Base-by-base conservation (phyloP, 441 rosid genomes). In the Rhodomyrtus psidioides region DNA sequence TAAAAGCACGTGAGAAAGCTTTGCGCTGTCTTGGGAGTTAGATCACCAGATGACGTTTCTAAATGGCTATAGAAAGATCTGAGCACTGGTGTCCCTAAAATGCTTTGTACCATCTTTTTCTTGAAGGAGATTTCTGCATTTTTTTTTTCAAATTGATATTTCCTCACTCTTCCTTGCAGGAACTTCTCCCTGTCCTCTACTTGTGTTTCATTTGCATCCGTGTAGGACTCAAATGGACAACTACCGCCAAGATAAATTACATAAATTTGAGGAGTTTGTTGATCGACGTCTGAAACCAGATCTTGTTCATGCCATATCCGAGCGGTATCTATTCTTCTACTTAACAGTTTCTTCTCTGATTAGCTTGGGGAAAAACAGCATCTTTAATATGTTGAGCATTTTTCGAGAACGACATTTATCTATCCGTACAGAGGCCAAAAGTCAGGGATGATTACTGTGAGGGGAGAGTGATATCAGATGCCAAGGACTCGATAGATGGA, bases 261-360 rank as follows among this genome's bases (percentile, higher is more conserved):
- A 90, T 86, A 93, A 90, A 83, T 93, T 93, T 82, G 99, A 97
- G 92, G 97, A 96, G 85, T 94, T 96, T 60, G 92, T 97, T n/a
- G 97, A 95, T 88, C 88, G 91, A 60, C 93, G 94, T 79, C 89
- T 97, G 87, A 97, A 97, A 86, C 98, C 97, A 53, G 94, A 94
- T 89, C 95, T 96, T 88, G 94, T 94, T 84, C 93, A 84, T 23
- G 93, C 97, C 75, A 91, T 93, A 86, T 91, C 90, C 42, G 91
- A 94, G 83, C 82, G 98, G 97, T 94, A 90, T 82, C 83, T 3
- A 60, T 23, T 82, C 28, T 83, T 84, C 42, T 55, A 84, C 30
- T 5, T 7, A 56, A 58, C 23, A 28, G 13, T 70, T 24, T 53
- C 24, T 84, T 30, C 53, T 46, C 19, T 74, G 17, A 46, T 79